Base-by-base conservation (phyloP, 78 protist species). In the Isochrysis galbana region DNA sequence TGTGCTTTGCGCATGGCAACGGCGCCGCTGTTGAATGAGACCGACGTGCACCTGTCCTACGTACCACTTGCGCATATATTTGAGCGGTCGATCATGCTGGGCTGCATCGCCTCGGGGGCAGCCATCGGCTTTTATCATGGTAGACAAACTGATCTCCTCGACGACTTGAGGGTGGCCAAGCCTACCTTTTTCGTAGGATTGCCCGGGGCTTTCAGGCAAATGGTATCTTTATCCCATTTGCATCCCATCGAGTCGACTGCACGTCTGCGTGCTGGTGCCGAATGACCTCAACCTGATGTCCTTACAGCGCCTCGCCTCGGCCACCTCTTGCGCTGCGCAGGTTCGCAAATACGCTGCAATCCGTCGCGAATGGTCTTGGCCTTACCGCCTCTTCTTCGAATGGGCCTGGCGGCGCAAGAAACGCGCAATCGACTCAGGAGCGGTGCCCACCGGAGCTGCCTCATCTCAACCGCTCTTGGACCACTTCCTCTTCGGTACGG, bases 61-160 rank as follows among this genome's bases (percentile, higher is more conserved):
- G 91, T 98, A 39, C 99, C 99, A 42, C 96, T 98, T 67, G 98
- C 99, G 38, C 99, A 98, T 92, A 91, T 97, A n/a, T 92, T 98
- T n/a, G 99, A 97, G 92, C 80, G 96, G 46, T 70, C 92, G 3
- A 39, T 78, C 34, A 44, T 78, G 48, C 32, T 41, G 29, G 32
- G 2, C 47, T 36, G 46, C 86, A 44, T 78, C 48, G 1, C 47
- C 25, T 36, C 2, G 23, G 96, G 97, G 48, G 95, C 86, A 23
- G 39, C 41, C 36, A 39, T 96, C 83, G 94, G 95, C 38, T 95
- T 89, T 45, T 94, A 4, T 38, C 61, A 55, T 41, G 82, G 82
- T 41, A 17, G 2, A 41, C 36, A 29, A 41, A 29, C 36, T 23
- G 17, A 4, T 17, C 42, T 72, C 14, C 41, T 72, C 82, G 82